A percentile compares a stretch with the other conserved stretches of the same genome.
phyloP scores from a whole-genome alignment of 164 flowering plant species.

The Vitis labrusca region DNA sequence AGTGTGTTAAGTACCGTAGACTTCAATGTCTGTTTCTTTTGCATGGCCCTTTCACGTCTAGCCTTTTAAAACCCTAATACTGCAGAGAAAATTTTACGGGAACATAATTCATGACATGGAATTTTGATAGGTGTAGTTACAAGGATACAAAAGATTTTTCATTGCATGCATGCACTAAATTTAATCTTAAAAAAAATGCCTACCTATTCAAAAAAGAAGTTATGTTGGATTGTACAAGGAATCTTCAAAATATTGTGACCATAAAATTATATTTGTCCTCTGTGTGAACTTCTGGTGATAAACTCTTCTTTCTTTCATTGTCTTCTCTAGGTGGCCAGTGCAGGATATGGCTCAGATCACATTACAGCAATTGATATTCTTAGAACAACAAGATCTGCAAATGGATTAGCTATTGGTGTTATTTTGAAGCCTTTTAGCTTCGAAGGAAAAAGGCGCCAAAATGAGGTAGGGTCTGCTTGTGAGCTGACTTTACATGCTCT shows the following conservation, averaged over 20 bases:
- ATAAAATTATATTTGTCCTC: neutral
- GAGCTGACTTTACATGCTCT: neutral
- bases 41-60: neutral
- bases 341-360: constrained; percentile 82
- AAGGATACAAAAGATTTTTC: neutral
- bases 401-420: constrained; percentile 62
- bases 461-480: constrained; percentile 54
- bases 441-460: constrained; percentile 85
- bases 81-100: neutral
- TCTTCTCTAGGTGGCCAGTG: constrained; percentile 65
- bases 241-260: neutral
- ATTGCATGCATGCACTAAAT: neutral
- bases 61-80: neutral
- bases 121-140: neutral
- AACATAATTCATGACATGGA: neutral
- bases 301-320: neutral
- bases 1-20: too few relatives aligned
- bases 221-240: neutral
- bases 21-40: neutral
- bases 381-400: constrained; percentile 40
- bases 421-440: constrained; percentile 86
- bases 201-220: neutral
- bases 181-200: neutral
- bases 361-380: constrained; percentile 55
- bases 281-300: neutral